These are phyloP conservation scores for Leccinum sublutescens DNA, from an alignment of 768 basidiomycete genomes.

Conservation along the genomic window DNA sequence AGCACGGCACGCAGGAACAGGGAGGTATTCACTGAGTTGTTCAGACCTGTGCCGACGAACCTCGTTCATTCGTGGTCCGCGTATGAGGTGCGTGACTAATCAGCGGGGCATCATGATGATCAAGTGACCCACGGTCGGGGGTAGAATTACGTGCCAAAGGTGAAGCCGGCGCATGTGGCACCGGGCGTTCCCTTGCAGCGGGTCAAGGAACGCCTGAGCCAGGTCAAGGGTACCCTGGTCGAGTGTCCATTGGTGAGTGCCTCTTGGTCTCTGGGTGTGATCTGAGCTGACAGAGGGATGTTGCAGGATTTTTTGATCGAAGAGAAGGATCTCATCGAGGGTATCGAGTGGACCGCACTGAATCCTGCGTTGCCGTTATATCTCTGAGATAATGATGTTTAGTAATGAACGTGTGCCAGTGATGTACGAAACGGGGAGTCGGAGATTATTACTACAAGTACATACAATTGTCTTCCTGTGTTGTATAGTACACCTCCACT, in stretches of 20 bases:
- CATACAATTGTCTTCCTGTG: background rate
- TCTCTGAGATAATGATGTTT: conserved; percentile 40
- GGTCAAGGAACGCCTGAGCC: conserved; percentile 71
- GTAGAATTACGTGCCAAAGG: conserved; percentile 75
- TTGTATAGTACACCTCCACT: conserved; percentile 7
- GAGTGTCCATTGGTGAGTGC: conserved; percentile 67
- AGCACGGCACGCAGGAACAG: conserved; percentile 77
- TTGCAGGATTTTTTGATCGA: conserved; percentile 82
- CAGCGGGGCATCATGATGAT: background rate
- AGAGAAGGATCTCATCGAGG: conserved; percentile 66
- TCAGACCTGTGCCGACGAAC: conserved; percentile 85
- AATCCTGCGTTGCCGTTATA: conserved; percentile 82
- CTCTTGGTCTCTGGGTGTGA: background rate
- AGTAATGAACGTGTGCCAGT: background rate
- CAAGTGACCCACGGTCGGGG: conserved; percentile 7
- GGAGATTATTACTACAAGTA: conserved; percentile 18
- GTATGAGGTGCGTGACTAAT: conserved; percentile 58
- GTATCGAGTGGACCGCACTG: conserved; percentile 68
- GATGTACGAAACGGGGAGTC: background rate
- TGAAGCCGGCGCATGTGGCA: conserved; percentile 78
- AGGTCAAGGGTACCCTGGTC: conserved; percentile 71
- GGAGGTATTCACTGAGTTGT: conserved; percentile 83
- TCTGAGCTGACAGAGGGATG: conserved; percentile 7
- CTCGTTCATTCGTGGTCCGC: conserved; percentile 73
- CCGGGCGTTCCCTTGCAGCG: conserved; percentile 62